Conservation (phyloP, 768 basidiomycete genomes). For the Floccularia luteovirens region DNA sequence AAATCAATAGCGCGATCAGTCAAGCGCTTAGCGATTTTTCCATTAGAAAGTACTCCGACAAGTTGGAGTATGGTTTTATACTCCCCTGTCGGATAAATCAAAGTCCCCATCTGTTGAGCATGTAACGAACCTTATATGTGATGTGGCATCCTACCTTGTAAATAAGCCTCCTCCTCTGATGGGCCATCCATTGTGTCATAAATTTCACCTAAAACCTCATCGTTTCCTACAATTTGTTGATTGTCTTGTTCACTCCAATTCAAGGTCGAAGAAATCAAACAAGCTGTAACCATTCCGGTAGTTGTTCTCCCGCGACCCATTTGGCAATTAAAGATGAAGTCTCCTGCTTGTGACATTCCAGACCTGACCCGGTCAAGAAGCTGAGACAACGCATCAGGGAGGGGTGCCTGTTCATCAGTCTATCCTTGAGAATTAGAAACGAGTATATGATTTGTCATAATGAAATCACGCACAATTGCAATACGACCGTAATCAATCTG, state of each 20-base stretch:
- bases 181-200: conserved; percentile 76
- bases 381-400: conserved; percentile 79
- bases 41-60: conserved; percentile 85
- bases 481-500: conserved; percentile 86
- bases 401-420: conserved; percentile 96
- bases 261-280: conserved; percentile 71
- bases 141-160: conserved; percentile 50
- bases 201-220: conserved; percentile 28
- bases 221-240: conserved; percentile 27
- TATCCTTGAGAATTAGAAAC: conserved; percentile 21
- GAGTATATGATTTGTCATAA: not conserved
- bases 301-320: conserved; percentile 92
- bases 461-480: conserved; percentile 63
- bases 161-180: conserved; percentile 83
- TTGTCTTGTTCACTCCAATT: conserved; percentile 42
- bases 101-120: too few relatives aligned
- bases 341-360: conserved; percentile 51
- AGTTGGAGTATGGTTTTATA: conserved; percentile 96
- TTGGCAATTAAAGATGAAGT: conserved; percentile 95
- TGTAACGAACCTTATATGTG: not conserved
- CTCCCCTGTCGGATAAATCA: conserved; percentile 69
- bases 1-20: conserved; percentile 85
- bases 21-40: conserved; percentile 87
- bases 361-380: conserved; percentile 68
- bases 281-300: conserved; percentile 91